Evolutionary conservation across 202 grass and related monocot genomes (phyloP).

Genomic region (Carex sylvatica): DNA sequence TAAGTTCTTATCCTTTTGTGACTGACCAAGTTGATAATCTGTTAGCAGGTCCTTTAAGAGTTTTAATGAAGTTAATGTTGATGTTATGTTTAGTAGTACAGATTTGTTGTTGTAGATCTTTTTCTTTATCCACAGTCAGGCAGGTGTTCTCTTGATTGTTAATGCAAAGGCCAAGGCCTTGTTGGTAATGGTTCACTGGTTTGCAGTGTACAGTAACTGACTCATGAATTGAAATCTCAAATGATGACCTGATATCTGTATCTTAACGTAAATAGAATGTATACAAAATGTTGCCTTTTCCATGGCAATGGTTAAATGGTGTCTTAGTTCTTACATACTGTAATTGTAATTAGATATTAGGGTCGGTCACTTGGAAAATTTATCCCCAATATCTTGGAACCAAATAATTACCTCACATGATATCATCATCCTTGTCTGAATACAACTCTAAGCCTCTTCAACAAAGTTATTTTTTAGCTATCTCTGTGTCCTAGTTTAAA

Average conservation of each 20-base stretch:
- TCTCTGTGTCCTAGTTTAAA: not conserved
- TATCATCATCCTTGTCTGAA: not conserved
- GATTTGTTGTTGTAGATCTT: not conserved
- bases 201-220: not conserved
- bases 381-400: not conserved
- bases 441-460: not conserved
- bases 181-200: not conserved
- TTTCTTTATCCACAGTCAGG: not conserved
- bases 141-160: not conserved
- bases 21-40: conserved; percentile 1
- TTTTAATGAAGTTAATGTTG: not conserved
- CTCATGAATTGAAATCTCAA: not conserved
- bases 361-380: not conserved
- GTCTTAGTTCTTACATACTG: not conserved
- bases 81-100: not conserved
- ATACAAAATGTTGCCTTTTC: not conserved
- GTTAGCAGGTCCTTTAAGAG: not conserved
- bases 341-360: not conserved
- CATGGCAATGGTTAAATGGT: not conserved
- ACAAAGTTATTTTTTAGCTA: not conserved
- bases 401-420: not conserved
- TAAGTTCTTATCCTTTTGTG: not conserved
- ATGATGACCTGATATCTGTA: not conserved
- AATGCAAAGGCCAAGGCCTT: not conserved
- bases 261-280: not conserved